Conservation (phyloP, 345 rosid genomes). For the Arabis hirsuta region DNA sequence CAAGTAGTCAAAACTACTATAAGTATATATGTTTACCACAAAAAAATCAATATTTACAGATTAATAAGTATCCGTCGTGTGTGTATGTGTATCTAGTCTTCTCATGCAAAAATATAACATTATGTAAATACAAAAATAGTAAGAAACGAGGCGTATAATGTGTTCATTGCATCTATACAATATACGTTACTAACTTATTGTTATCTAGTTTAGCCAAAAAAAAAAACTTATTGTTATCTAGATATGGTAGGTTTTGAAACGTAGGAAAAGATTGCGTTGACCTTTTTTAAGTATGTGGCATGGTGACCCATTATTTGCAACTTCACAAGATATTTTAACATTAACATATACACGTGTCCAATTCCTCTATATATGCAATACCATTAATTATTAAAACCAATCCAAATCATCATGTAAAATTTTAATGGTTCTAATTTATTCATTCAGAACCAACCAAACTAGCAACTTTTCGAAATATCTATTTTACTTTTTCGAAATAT, state of each 20-base stretch:
- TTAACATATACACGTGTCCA: constrained; percentile 27
- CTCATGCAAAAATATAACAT: not conserved
- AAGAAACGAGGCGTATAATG: constrained; percentile 3
- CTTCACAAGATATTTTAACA: constrained; percentile 32
- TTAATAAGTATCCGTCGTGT: not conserved
- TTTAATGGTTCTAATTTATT: not conserved
- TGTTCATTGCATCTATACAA: constrained; percentile 30
- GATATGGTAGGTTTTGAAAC: constrained; percentile 36
- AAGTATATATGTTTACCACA: too few relatives aligned
- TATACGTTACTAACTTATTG: constrained; percentile 1
- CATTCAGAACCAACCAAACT: not conserved
- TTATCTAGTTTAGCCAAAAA: too few relatives aligned
- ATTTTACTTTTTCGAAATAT: not conserved
- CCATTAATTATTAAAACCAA: not conserved
- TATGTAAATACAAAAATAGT: not conserved
- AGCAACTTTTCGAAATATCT: not conserved
- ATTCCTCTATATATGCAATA: not conserved
- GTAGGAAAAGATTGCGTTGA: constrained; percentile 26
- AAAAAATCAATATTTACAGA: too few relatives aligned
- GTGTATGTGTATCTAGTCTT: not conserved
- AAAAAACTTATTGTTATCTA: not conserved
- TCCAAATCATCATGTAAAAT: not conserved
- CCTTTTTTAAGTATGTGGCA: constrained; percentile 14
- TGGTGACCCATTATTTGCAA: constrained; percentile 18
- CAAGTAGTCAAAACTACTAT: too few relatives aligned